Percentiles rank a stretch among this genome's conserved stretches.
Conservation (phyloP, 768 basidiomycete species). For the Lactifluus echinatus region DNA sequence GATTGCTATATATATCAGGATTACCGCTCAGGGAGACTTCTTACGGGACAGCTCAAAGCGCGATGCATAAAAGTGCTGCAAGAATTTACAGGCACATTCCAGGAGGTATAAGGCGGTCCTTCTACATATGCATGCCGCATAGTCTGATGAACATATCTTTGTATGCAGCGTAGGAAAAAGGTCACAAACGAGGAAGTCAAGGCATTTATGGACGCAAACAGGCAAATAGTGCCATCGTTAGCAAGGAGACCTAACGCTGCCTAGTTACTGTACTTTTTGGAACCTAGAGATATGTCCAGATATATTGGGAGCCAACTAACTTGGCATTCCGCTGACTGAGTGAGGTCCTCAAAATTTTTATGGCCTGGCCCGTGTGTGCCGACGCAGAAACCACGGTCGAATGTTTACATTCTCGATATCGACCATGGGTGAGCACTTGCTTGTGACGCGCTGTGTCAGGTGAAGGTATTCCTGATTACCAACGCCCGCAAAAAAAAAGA, state of each 20-base stretch:
- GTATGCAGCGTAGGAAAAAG: slow-evolving; percentile 58
- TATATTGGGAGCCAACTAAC: background rate
- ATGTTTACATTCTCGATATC: background rate
- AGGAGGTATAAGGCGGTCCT: slow-evolving; percentile 43
- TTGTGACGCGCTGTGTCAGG: background rate
- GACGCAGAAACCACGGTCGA: background rate
- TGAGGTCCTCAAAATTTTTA: background rate
- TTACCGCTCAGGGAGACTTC: slow-evolving; percentile 78
- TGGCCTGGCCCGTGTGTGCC: background rate
- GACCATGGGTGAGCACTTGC: background rate
- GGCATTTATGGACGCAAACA: slow-evolving; percentile 70
- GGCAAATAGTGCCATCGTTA: slow-evolving; percentile 60
- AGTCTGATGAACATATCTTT: slow-evolving; percentile 9
- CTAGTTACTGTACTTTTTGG: background rate
- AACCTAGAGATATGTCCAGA: background rate
- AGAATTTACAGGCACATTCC: slow-evolving; percentile 77
- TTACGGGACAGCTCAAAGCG: slow-evolving; percentile 89
- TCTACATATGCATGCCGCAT: background rate
- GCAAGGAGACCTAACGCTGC: slow-evolving; percentile 27
- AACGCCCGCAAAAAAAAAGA: background rate
- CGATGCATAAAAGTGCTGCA: slow-evolving; percentile 79
- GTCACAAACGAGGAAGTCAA: slow-evolving; percentile 71
- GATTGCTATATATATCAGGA: slow-evolving; percentile 46
- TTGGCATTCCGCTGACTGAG: background rate
- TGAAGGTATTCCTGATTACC: background rate